Base-by-base conservation (phyloP, 139 green algal species). In the Pleodorina starrii region DNA sequence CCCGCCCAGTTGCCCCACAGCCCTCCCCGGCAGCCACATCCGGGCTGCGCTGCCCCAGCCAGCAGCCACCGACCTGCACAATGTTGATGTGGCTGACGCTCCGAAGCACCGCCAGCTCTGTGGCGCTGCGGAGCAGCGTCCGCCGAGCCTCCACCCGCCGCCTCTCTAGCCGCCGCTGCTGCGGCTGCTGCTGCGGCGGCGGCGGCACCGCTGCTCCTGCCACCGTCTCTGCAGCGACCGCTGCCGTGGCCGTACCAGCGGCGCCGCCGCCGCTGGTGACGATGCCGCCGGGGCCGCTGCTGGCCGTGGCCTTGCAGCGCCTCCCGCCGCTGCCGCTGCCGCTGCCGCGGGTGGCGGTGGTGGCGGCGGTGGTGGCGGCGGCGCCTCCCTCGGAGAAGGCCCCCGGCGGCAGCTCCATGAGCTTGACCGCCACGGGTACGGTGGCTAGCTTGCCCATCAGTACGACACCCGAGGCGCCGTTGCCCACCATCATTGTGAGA, bases 81-180 rank as follows among this genome's bases (percentile, higher is more conserved):
- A 83, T 83, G 44, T 83, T 63, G 74, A 83, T 43, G 43, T 83
- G 74, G 36, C 42, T 51, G 21, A 83, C 74, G 29, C 43, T 83
- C 10, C 74, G 74, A 11, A 68, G 42, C 74, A 83, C 74, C 12
- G 44, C 74, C 29, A 83, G 29, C 74, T 83, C 74, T 6, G n/a
- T 83, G 4, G 74, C 74, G 29, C n/a, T 66, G 11, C 74, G 74
- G 44, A 83, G 43, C 74, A 83, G 63, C 32, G 63, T 73, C n/a
- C 63, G 14, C 3, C 36, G 36, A 19, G 69, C 69, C 11, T 46
- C 69, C 69, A 77, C 63, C 11, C 63, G 63, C 19, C 21, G 16
- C 63, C 27, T 60, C 50, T 60, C 14, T 60, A 17, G 48, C 48
- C 48, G 48, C 48, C 48, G 10, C 48, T 57, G 48, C 48, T 12